Base-by-base conservation (phyloP, 192 early-diverging fungal species). In the Entrophospora sp. region DNA sequence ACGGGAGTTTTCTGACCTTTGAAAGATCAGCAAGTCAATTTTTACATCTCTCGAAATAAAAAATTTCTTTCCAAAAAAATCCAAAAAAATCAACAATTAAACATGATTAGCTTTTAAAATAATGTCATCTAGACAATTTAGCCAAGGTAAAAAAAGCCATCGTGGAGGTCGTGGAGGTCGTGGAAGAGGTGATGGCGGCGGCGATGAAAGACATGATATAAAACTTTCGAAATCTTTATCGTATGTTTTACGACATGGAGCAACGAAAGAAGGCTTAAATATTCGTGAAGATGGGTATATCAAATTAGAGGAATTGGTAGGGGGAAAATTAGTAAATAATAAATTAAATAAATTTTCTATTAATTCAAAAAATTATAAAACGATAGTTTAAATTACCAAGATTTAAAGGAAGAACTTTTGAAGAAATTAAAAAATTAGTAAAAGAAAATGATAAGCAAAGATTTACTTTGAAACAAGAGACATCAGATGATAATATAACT, bases 171-270 rank as follows among this genome's bases (percentile, higher is more conserved):
- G n/a, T n/a, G n/a, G n/a, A n/a, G n/a, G n/a, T n/a, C n/a, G n/a
- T n/a, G n/a, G n/a, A n/a, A n/a, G n/a, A n/a, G n/a, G n/a, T n/a
- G n/a, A n/a, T n/a, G n/a, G n/a, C n/a, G n/a, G n/a, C n/a, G n/a
- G n/a, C n/a, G n/a, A n/a, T n/a, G n/a, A n/a, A n/a, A n/a, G n/a
- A n/a, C n/a, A n/a, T n/a, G n/a, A n/a, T n/a, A n/a, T 57, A 24
- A 37, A 57, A 37, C 63, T 88, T 13, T 93, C 90, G 32, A 95
- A 95, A 70, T 66, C 80, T 3, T 71, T 97, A 10, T 87, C 91
- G 0, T 91, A 89, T 76, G 40, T 95, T 5, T 82, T 97, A 27
- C 85, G 93, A 27, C 95, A 97, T 64, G 87, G 85, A 24, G 92
- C 93, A 7, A 77, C 67, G 24, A 83, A 91, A 57, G 88, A 91